phyloP scores from a whole-genome alignment of 805 yeast genomes.

The Saturnispora besseyi region DNA sequence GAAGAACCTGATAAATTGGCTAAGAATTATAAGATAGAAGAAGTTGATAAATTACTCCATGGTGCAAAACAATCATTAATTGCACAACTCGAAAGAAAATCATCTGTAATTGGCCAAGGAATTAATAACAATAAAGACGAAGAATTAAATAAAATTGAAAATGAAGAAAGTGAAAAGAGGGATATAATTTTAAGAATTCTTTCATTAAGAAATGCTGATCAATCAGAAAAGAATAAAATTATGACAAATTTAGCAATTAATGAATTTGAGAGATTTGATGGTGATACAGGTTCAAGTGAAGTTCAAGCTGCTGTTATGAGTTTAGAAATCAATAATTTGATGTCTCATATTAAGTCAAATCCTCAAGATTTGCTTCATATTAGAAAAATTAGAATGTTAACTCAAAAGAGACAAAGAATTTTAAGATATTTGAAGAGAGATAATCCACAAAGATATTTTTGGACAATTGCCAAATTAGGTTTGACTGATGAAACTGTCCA shows the following conservation, averaged over 20 bases:
- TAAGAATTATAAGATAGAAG: conserved; percentile 47
- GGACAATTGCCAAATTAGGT: conserved; percentile 82
- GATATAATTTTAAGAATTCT: conserved; percentile 65
- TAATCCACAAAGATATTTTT: conserved; percentile 73
- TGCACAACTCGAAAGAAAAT: conserved; percentile 20
- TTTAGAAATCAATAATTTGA: conserved; percentile 66
- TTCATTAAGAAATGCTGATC: conserved; percentile 61
- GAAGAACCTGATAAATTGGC: conserved; percentile 58
- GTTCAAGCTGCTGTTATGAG: conserved; percentile 93
- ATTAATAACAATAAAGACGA: conserved; percentile 8
- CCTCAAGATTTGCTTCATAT: conserved; percentile 67
- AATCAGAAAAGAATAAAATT: conserved; percentile 45
- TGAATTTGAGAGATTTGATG: conserved; percentile 76
- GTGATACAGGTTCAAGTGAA: conserved; percentile 92
- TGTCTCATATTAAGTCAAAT: conserved; percentile 60
- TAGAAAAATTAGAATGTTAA: conserved; percentile 68
- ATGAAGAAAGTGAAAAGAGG: conserved; percentile 47
- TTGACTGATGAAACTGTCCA: conserved; percentile 70
- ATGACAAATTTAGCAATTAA: conserved; percentile 57
- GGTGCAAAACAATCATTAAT: conserved; percentile 66
- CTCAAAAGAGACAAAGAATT: conserved; percentile 80
- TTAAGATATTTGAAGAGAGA: conserved; percentile 74
- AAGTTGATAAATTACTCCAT: conserved; percentile 65
- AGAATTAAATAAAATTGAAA: conserved; percentile 18
- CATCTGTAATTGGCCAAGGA: conserved; percentile 10